phyloP scores from a whole-genome alignment of 2,329 filamentous ascomycete species.

The Teratosphaeria nubilosa region DNA sequence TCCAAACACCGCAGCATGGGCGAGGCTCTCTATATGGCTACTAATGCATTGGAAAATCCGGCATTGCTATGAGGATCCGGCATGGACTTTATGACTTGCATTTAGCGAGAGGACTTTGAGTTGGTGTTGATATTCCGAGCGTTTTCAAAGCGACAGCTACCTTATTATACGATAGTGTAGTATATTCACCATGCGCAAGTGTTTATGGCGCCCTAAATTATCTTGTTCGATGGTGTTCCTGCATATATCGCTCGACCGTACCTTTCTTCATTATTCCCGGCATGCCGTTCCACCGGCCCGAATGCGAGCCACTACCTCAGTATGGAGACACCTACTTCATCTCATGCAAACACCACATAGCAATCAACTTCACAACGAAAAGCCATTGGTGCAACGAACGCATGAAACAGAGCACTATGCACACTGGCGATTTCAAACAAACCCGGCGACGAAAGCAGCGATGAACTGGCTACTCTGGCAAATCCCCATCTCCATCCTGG shows the following conservation, averaged over 20 bases:
- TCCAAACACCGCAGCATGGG: neutral
- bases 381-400: neutral
- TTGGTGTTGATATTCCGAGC: neutral
- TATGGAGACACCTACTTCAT: neutral
- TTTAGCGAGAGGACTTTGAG: neutral
- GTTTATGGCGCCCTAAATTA: neutral
- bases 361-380: neutral
- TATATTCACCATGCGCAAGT: neutral
- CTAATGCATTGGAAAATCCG: neutral
- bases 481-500: slow-evolving; percentile 32
- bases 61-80: neutral
- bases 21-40: slow-evolving; percentile 6
- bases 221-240: neutral
- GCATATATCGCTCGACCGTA: neutral
- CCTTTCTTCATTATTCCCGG: neutral
- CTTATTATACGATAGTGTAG: neutral
- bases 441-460: slow-evolving; percentile 1
- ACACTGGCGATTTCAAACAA: neutral
- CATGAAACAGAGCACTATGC: neutral
- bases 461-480: slow-evolving; percentile 33
- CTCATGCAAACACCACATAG: neutral
- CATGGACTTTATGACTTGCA: neutral
- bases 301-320: neutral
- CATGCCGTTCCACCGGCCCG: neutral
- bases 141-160: neutral